Conservation (phyloP, 176 grass and related monocot species). For the Poa pratensis region DNA sequence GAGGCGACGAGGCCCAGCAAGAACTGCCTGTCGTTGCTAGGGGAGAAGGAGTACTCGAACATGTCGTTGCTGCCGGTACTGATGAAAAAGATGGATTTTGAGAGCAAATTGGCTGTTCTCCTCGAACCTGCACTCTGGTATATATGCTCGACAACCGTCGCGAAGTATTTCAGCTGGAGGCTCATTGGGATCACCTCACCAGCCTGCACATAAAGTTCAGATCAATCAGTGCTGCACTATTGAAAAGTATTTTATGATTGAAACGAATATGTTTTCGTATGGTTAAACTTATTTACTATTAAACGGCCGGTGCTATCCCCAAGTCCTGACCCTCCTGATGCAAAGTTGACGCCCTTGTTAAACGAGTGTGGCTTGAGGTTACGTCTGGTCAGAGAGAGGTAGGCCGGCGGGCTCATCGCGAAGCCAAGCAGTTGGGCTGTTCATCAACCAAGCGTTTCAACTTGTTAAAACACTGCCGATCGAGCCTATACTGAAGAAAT, state of each 20-base stretch:
- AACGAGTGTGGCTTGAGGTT: constrained; percentile 40
- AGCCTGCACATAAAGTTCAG: constrained; percentile 24
- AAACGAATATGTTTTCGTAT: neutral
- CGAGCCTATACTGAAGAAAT: neutral
- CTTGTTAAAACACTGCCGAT: neutral
- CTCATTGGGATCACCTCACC: constrained; percentile 49
- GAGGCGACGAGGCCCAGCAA: constrained; percentile 39
- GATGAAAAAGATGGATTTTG: constrained; percentile 64
- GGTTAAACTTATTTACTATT: constrained; percentile 10
- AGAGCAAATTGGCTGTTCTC: constrained; percentile 38
- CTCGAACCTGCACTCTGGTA: neutral
- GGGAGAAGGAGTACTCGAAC: constrained; percentile 53
- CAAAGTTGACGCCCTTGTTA: constrained; percentile 75
- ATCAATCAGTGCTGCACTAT: neutral
- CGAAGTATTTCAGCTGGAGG: constrained; percentile 45
- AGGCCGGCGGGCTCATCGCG: constrained; percentile 63
- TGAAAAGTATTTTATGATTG: neutral
- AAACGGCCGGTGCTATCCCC: constrained; percentile 36
- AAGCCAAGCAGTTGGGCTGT: constrained; percentile 70
- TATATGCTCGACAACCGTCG: constrained; percentile 38
- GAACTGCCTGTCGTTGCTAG: neutral
- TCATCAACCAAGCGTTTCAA: neutral
- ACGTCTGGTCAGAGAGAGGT: constrained; percentile 48
- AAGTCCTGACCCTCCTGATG: constrained; percentile 85
- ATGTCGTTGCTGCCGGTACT: constrained; percentile 77